These are phyloP conservation scores for Globisporangium orthogonon DNA, from an alignment of 352 stramenopile genomes.

Conservation along the genomic window DNA sequence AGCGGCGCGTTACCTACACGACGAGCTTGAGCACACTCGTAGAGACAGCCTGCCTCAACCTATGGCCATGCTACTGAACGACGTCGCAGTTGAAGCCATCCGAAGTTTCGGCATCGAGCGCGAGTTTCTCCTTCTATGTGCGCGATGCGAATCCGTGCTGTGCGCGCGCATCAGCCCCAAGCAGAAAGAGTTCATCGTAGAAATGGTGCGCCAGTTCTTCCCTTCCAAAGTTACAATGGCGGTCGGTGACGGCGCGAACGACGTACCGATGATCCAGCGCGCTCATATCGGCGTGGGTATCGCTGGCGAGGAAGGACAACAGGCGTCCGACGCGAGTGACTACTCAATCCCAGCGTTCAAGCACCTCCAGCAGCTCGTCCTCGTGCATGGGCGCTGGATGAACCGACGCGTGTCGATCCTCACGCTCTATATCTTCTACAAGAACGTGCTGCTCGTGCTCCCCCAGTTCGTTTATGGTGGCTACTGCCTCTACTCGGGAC, in stretches of 20 bases:
- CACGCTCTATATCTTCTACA: slow-evolving; percentile 87
- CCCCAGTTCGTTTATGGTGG: slow-evolving; percentile 73
- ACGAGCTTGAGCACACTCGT: slow-evolving; percentile 14
- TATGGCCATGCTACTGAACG: slow-evolving; percentile 40
- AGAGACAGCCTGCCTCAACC: slow-evolving; percentile 1
- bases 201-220: slow-evolving; percentile 73
- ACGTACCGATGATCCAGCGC: slow-evolving; percentile 90
- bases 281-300: slow-evolving; percentile 65
- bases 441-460: slow-evolving; percentile 77
- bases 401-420: slow-evolving; percentile 57
- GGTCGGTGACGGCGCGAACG: slow-evolving; percentile 90
- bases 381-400: slow-evolving; percentile 84
- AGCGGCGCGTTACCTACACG: slow-evolving; percentile 18
- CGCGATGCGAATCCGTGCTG: slow-evolving; percentile 91
- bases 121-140: slow-evolving; percentile 40
- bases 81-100: slow-evolving; percentile 41
- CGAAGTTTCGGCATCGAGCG: slow-evolving; percentile 25
- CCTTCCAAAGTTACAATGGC: slow-evolving; percentile 61
- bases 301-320: slow-evolving; percentile 57
- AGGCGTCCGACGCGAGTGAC: slow-evolving; percentile 87
- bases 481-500: slow-evolving; percentile 69
- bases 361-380: slow-evolving; percentile 74
- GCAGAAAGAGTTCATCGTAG: slow-evolving; percentile 96
- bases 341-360: slow-evolving; percentile 88
- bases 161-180: slow-evolving; percentile 94